Evolutionary conservation across 148 eudicot species (phyloP).

Genomic region (Fagopyrum esculentum): DNA sequence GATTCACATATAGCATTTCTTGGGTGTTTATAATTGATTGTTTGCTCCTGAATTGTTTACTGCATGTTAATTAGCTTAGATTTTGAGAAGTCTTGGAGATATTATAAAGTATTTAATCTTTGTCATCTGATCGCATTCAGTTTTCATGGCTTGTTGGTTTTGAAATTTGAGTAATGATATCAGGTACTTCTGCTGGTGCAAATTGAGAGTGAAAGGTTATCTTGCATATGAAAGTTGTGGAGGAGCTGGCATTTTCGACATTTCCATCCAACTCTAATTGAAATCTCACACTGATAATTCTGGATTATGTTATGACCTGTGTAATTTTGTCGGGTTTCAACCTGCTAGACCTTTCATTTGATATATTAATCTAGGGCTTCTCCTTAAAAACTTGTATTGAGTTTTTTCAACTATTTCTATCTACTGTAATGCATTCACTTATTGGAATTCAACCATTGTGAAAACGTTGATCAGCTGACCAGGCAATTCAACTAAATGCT

Average conservation of each 20-base stretch:
- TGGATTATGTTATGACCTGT: no score
- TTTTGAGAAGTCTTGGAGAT: not conserved
- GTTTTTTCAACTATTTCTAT: not conserved
- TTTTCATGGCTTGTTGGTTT: not conserved
- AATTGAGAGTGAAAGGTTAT: not conserved
- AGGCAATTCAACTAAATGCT: not conserved
- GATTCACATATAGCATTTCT: not conserved
- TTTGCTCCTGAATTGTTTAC: not conserved
- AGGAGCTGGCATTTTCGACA: not conserved
- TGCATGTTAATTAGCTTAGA: not conserved
- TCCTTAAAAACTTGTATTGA: not conserved
- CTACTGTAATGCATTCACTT: not conserved
- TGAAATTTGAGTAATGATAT: not conserved
- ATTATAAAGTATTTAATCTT: not conserved
- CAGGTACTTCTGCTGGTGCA: not conserved
- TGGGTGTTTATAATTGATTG: not conserved
- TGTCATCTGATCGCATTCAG: not conserved
- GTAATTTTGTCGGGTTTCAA: no score
- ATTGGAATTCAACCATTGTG: not conserved
- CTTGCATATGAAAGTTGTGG: not conserved
- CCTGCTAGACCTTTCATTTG: no score
- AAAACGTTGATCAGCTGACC: not conserved
- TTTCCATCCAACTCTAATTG: not conserved
- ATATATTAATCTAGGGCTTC: no score
- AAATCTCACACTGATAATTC: not conserved